phyloP scores from a whole-genome alignment of 805 yeast species.

The Pichia ethanolica region DNA sequence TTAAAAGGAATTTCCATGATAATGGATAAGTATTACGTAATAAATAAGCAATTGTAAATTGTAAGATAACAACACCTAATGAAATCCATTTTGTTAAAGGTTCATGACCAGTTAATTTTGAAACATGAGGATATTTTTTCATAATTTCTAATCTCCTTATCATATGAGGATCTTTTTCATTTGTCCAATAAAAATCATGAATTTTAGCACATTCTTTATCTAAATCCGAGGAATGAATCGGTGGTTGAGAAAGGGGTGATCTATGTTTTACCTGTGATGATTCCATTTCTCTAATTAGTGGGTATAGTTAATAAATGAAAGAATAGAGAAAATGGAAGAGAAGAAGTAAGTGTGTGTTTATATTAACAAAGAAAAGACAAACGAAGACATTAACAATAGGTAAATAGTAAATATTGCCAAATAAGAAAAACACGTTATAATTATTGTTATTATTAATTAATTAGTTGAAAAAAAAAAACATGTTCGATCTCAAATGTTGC shows the following conservation, averaged over 20 bases:
- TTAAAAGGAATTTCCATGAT: conserved; percentile 44
- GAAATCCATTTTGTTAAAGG: conserved; percentile 78
- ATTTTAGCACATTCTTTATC: not conserved
- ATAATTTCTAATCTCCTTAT: conserved; percentile 65
- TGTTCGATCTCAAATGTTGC: too few species aligned
- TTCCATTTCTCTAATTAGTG: not conserved
- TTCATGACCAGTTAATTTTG: conserved; percentile 77
- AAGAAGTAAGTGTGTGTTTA: too few species aligned
- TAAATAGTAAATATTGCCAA: too few species aligned
- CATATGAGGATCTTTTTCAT: conserved; percentile 74
- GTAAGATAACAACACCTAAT: conserved; percentile 56
- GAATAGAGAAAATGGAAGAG: too few species aligned
- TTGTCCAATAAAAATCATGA: conserved; percentile 75
- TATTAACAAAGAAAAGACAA: too few species aligned
- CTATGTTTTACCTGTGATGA: not conserved
- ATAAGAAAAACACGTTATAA: too few species aligned
- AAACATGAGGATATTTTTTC: conserved; percentile 69
- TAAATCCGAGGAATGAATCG: not conserved
- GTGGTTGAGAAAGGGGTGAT: not conserved
- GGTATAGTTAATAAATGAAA: too few species aligned
- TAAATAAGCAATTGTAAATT: conserved; percentile 54
- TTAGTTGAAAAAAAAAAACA: too few species aligned
- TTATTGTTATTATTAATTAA: too few species aligned
- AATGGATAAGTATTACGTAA: conserved; percentile 49
- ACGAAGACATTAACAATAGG: too few species aligned